Percentiles rank a stretch among this genome's conserved stretches.
phyloP scores from a whole-genome alignment of 805 yeast genomes.

The Candida coleopterorum region DNA sequence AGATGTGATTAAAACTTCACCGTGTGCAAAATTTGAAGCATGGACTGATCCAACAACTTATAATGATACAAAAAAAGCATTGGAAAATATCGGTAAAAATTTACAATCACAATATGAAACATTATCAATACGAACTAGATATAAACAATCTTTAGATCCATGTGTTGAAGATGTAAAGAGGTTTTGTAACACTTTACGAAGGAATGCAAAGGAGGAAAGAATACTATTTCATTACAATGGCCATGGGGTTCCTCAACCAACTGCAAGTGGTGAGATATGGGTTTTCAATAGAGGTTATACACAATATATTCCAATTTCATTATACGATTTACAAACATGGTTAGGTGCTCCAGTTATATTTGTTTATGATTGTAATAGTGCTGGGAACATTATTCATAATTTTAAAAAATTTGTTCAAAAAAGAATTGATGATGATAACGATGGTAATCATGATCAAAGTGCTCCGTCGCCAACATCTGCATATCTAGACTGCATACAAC shows the following conservation, averaged over 20 bases:
- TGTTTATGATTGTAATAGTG: slow-evolving; percentile 91
- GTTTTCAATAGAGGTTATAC: slow-evolving; percentile 96
- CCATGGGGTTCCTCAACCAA: slow-evolving; percentile 97
- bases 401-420: slow-evolving; percentile 87
- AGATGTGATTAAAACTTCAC: slow-evolving; percentile 86
- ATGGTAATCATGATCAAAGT: slow-evolving; percentile 44
- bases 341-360: slow-evolving; percentile 95
- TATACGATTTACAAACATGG: slow-evolving; percentile 96
- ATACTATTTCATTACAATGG: slow-evolving; percentile 94
- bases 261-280: slow-evolving; percentile 96
- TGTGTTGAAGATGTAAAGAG: slow-evolving; percentile 93
- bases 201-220: slow-evolving; percentile 91
- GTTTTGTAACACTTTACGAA: slow-evolving; percentile 79
- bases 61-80: slow-evolving; percentile 83
- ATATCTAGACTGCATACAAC: slow-evolving; percentile 82
- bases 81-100: slow-evolving; percentile 85
- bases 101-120: slow-evolving; percentile 88
- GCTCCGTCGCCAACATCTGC: slow-evolving; percentile 63
- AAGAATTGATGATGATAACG: slow-evolving; percentile 81
- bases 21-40: slow-evolving; percentile 87
- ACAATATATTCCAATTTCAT: slow-evolving; percentile 92
- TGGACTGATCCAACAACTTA: slow-evolving; percentile 87
- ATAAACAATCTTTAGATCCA: slow-evolving; percentile 89
- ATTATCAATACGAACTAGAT: slow-evolving; percentile 77
- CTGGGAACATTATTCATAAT: slow-evolving; percentile 88